Base-by-base conservation (phyloP, 768 basidiomycete species). In the Tricholoma sp. region DNA sequence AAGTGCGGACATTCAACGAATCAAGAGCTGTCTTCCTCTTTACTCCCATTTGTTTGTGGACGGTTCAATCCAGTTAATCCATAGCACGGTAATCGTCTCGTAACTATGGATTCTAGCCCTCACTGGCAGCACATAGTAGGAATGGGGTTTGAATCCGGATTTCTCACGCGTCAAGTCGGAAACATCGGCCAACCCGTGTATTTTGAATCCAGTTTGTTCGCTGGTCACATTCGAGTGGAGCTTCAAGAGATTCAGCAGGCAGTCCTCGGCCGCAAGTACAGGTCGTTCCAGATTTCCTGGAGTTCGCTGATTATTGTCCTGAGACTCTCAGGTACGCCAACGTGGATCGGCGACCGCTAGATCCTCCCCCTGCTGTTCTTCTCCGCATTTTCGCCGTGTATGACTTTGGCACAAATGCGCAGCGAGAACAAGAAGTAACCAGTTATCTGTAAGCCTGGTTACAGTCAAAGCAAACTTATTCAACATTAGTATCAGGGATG, bases 211-310 rank as follows among this genome's bases (percentile, higher is more conserved):
- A 86, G 86, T 6, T 78, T 79, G 61, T 84, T 88, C 61, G 65
- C 68, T 13, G 73, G 73, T 28, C 66, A 72, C 28, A 70, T 86
- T 34, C 82, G 80, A 39, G 74, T 78, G 36, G 79, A 83, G 62
- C 72, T 84, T 59, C 60, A 73, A 48, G 87, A 86, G 67, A 66
- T 85, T 31, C 87, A 88, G 68, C 83, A 85, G 63, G 84, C 87
- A 11, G 77, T 85, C 65, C 65, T 83, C 41, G 87, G 86, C 20
- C 73, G 87, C 67, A 88, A 88, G 87, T 82, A 10, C 47, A 32
- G 70, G 61, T 68, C 67, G 36, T 45, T 57, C 37, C 50, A 55
- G 33, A 42, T 18, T 57, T 52, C 51, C 58, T 36, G 39, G 31
- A 24, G 37, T 29, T 55, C 42, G 48, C 51, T 37, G 33, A 53